Evolutionary conservation across 2,329 filamentous ascomycete species (phyloP).

Genomic region (Colletotrichum viniferum): DNA sequence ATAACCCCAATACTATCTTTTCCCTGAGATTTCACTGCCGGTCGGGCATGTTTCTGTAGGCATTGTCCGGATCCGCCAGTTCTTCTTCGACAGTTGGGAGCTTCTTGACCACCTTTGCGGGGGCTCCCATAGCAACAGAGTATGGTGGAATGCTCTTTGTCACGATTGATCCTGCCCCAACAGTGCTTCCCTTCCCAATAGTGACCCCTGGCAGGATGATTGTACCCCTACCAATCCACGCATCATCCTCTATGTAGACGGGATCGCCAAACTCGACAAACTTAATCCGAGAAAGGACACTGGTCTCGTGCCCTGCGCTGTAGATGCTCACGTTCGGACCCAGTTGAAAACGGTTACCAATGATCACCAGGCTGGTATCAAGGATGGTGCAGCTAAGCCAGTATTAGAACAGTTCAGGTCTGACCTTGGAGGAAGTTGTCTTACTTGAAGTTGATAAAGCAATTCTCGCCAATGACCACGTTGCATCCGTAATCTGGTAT

Average conservation of each 20-base stretch:
- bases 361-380: slow-evolving; percentile 55
- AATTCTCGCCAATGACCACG: slow-evolving; percentile 61
- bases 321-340: slow-evolving; percentile 57
- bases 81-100: slow-evolving; percentile 26
- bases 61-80: slow-evolving; percentile 28
- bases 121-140: slow-evolving; percentile 39
- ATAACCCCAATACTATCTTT: not conserved
- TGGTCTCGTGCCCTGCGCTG: slow-evolving; percentile 55
- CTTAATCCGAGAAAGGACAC: slow-evolving; percentile 49
- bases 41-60: slow-evolving; percentile 29
- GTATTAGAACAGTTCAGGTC: not conserved
- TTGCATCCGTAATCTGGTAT: slow-evolving; percentile 70
- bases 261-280: slow-evolving; percentile 53
- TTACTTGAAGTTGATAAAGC: slow-evolving; percentile 64
- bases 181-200: slow-evolving; percentile 42
- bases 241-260: slow-evolving; percentile 51
- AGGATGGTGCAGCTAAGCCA: slow-evolving; percentile 44
- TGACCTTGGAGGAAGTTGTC: not conserved
- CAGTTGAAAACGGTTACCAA: slow-evolving; percentile 55
- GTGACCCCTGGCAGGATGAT: slow-evolving; percentile 45
- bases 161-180: slow-evolving; percentile 44
- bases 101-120: slow-evolving; percentile 35
- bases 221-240: slow-evolving; percentile 51
- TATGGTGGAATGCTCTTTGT: slow-evolving; percentile 38
- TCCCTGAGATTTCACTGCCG: not conserved